phyloP scores from a whole-genome alignment of 352 stramenopile species.

The Pythium pyrilobum region DNA sequence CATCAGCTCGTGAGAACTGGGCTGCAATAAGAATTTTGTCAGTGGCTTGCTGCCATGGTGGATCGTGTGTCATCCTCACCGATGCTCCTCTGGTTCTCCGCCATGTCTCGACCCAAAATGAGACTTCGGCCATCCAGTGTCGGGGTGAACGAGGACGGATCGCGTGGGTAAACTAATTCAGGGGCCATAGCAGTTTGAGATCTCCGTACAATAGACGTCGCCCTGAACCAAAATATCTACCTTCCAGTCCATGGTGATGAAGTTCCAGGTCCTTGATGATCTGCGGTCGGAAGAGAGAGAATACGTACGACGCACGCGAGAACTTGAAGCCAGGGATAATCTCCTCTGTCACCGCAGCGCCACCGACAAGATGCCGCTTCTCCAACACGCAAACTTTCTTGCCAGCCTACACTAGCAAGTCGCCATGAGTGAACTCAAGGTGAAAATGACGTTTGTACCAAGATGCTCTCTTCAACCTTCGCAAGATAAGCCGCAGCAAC shows the following conservation, averaged over 20 bases:
- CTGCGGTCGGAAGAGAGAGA: slow-evolving; percentile 84
- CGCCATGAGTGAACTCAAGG: too few species aligned
- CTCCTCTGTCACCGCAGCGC: slow-evolving; percentile 88
- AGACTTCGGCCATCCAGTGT: slow-evolving; percentile 70
- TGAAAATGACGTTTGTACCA: slow-evolving; percentile 10
- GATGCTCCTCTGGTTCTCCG: slow-evolving; percentile 68
- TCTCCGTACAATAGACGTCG: too few species aligned
- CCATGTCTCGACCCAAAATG: slow-evolving; percentile 76
- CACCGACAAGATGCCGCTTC: slow-evolving; percentile 82
- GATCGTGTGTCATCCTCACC: slow-evolving; percentile 19
- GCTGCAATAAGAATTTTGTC: slow-evolving; percentile 19
- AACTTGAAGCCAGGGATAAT: slow-evolving; percentile 90
- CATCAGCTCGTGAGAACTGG: slow-evolving; percentile 79
- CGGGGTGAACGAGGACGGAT: slow-evolving; percentile 87
- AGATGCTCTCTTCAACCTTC: slow-evolving; percentile 31
- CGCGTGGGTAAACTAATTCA: slow-evolving; percentile 73
- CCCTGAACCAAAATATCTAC: slow-evolving; percentile 9
- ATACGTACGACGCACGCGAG: slow-evolving; percentile 88
- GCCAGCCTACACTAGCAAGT: slow-evolving; percentile 45
- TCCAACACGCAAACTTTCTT: slow-evolving; percentile 88
- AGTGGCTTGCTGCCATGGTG: not conserved
- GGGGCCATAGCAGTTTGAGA: too few species aligned
- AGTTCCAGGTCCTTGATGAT: slow-evolving; percentile 89
- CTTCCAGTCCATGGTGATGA: slow-evolving; percentile 65
- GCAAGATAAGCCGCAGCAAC: slow-evolving; percentile 87